A percentile compares a stretch with the other conserved stretches of the same genome.
phyloP scores from a whole-genome alignment of 495 filamentous ascomycete species.

The Hypoxylon trugodes region DNA sequence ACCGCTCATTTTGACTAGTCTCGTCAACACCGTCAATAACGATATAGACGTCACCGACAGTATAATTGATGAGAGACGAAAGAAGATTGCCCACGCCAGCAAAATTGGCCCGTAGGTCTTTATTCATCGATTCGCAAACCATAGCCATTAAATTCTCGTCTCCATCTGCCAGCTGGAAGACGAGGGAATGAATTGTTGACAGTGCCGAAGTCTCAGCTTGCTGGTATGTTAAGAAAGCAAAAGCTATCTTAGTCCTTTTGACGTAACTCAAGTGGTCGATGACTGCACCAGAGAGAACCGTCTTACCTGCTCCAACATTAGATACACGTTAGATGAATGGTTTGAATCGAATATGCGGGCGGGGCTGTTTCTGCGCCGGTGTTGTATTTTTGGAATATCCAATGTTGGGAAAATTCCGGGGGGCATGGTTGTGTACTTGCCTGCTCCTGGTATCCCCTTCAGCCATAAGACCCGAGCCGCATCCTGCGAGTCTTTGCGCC shows the following conservation, averaged over 20 bases:
- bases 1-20: slow-evolving; percentile 38
- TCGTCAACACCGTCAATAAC: slow-evolving; percentile 45
- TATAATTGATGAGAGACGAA: slow-evolving; percentile 17
- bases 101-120: slow-evolving; percentile 20
- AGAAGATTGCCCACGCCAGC: slow-evolving; percentile 15
- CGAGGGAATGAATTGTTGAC: slow-evolving; percentile 39
- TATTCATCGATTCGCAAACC: slow-evolving; percentile 15
- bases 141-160: slow-evolving; percentile 37
- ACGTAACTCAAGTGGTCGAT: slow-evolving; percentile 1
- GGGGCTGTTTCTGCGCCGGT: too few species aligned
- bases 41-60: slow-evolving; percentile 35
- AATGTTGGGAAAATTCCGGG: too few species aligned
- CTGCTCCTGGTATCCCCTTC: neutral
- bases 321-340: neutral
- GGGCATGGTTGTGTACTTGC: too few species aligned
- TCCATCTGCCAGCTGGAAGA: slow-evolving; percentile 39
- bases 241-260: slow-evolving; percentile 11
- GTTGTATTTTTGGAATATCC: too few species aligned
- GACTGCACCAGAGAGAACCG: slow-evolving; percentile 27
- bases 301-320: neutral
- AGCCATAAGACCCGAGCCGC: neutral
- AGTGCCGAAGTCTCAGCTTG: slow-evolving; percentile 30
- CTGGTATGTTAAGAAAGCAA: slow-evolving; percentile 39
- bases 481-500: neutral
- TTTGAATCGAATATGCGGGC: too few species aligned